Conservation (phyloP, 495 filamentous ascomycete species). For the Talaromyces trachyspermus region DNA sequence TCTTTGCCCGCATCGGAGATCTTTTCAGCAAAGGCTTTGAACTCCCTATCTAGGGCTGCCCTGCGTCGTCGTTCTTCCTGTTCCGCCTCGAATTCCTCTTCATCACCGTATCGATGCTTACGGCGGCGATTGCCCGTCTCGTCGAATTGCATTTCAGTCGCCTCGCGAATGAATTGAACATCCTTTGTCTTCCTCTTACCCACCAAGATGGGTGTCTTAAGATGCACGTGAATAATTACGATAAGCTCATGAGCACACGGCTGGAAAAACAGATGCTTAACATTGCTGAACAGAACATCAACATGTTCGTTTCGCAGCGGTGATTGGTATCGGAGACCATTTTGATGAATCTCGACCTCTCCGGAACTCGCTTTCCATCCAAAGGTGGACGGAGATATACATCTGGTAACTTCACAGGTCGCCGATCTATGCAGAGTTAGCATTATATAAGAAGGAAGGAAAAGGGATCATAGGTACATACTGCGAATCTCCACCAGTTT, state of each 20-base stretch:
- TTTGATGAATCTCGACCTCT: conserved; percentile 94
- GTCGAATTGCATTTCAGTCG: conserved; percentile 97
- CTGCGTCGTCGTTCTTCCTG: conserved; percentile 91
- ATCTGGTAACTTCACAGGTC: conserved; percentile 77
- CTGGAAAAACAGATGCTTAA: conserved; percentile 98
- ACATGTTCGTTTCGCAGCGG: conserved; percentile 77
- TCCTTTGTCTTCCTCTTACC: conserved; percentile 99
- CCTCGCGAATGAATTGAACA: conserved; percentile 96
- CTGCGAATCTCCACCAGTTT: conserved; percentile 88
- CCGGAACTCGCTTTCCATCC: conserved; percentile 96
- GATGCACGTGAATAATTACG: conserved; percentile 94
- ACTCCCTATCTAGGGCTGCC: conserved; percentile 86
- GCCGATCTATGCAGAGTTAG: conserved; percentile 58
- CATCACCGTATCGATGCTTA: conserved; percentile 96
- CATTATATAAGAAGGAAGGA: too few species aligned
- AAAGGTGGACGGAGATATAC: conserved; percentile 89
- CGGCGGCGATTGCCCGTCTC: conserved; percentile 97
- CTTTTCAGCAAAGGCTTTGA: conserved; percentile 96
- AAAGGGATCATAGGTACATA: conserved; percentile 30
- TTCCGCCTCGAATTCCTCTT: conserved; percentile 97
- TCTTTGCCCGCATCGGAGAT: conserved; percentile 87
- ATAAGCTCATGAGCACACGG: conserved; percentile 93
- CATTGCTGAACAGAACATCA: conserved; percentile 95
- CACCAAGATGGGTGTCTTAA: conserved; percentile 97
- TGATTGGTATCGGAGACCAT: conserved; percentile 94